Base-by-base conservation (phyloP, 352 stramenopile species). In the Pelagophyceae sp. region DNA sequence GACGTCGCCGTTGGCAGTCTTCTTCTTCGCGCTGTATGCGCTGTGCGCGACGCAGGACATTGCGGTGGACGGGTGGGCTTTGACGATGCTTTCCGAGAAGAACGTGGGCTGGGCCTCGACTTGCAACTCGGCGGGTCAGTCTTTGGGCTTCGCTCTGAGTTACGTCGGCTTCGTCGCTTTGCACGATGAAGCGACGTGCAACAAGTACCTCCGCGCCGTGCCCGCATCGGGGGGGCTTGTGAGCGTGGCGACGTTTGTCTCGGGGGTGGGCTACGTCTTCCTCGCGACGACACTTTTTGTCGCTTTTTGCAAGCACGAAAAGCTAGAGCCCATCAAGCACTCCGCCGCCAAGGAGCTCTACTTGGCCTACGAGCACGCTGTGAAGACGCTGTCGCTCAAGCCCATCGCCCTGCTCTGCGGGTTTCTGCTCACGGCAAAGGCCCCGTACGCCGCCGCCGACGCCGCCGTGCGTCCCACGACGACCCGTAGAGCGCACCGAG, bases 21-120 rank as follows among this genome's bases (percentile, higher is more conserved):
- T 97, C 82, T 98, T 99, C 88, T 97, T 98, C 82, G 85, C 94
- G 69, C 85, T 99, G 32, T 99, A 99, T 85, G 96, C 98, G 81
- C 92, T 99, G 77, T 98, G 98, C 92, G 96, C 96, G 1, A 99
- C 96, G 58, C 96, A 99, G 84, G 96, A 99, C 83, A 98, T 99
- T 80, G 96, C 96, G 15, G 96, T 99, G 11, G 96, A 99, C 82
- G 96, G 96, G 27, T 99, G 96, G 96, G 96, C 96, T n/a, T 88
- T 99, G 45, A 99, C 96, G 0, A 98, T 99, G 96, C 88, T 99
- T 45, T 96, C 88, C 51, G 87, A 90, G 51, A 93, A 97, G 80
- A 98, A 99, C 87, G 88, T 97, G 38, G 94, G 92, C 40, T 94
- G 96, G 72, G 95, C 94, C 38, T 96, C 94, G 0, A 95, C 95